Evolutionary conservation across 768 basidiomycete species (phyloP).

Genomic region (Clavaria fumosa): DNA sequence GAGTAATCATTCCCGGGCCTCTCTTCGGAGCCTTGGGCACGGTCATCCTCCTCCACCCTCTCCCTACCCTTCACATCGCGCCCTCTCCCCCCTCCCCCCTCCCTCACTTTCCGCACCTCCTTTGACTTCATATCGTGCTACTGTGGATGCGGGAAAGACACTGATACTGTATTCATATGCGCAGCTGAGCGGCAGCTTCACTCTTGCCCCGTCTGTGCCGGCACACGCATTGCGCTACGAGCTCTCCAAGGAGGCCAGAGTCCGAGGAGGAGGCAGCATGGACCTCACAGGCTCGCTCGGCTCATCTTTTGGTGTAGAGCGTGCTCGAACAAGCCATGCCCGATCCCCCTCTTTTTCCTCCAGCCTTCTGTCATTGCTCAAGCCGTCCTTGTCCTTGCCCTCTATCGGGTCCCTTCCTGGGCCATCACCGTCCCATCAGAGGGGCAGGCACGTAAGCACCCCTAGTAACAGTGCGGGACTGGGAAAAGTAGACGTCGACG

Average conservation of each 20-base stretch:
- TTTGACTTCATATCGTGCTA: slow-evolving; percentile 32
- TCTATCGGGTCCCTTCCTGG: not conserved
- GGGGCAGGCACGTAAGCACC: slow-evolving; percentile 6
- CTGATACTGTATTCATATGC: slow-evolving; percentile 77
- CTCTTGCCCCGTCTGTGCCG: slow-evolving; percentile 31
- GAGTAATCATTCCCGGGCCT: slow-evolving; percentile 19
- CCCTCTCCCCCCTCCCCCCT: slow-evolving; percentile 12
- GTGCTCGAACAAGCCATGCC: not conserved
- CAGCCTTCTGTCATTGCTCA: not conserved
- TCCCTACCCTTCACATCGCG: slow-evolving; percentile 15
- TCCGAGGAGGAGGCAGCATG: slow-evolving; percentile 67
- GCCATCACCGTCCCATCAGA: slow-evolving; percentile 5
- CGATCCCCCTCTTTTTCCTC: not conserved
- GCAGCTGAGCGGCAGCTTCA: slow-evolving; percentile 55
- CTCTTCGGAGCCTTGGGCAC: slow-evolving; percentile 34
- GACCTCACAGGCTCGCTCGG: slow-evolving; percentile 43
- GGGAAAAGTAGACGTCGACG: slow-evolving; percentile 34
- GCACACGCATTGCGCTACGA: slow-evolving; percentile 32
- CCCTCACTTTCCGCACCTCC: slow-evolving; percentile 21
- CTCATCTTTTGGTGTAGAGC: slow-evolving; percentile 8
- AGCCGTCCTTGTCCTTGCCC: not conserved
- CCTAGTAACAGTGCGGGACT: slow-evolving; percentile 14
- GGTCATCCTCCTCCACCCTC: slow-evolving; percentile 9
- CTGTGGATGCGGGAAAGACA: slow-evolving; percentile 36
- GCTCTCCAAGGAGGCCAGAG: slow-evolving; percentile 30